These are phyloP conservation scores for Croton laevigatus DNA, from an alignment of 441 rosid genomes.

Conservation along the genomic window DNA sequence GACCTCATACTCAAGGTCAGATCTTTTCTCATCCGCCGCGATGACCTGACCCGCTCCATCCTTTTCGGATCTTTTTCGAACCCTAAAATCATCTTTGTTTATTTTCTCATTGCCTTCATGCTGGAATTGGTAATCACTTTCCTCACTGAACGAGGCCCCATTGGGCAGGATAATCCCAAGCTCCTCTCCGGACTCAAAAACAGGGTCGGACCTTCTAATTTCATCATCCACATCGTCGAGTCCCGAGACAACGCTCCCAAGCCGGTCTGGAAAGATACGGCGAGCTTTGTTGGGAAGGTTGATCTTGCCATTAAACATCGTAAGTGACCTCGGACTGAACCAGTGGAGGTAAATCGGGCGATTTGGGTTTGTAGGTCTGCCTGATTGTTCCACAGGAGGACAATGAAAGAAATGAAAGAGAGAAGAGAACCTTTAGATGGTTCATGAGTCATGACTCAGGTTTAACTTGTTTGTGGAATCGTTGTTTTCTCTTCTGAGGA, in stretches of 20 bases:
- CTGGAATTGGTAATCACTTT: conserved; percentile 4
- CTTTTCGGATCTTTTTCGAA: conserved; percentile 27
- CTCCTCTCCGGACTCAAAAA: conserved; percentile 53
- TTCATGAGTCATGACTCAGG: conserved; percentile 8
- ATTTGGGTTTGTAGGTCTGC: conserved; percentile 8
- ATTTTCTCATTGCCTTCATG: conserved; percentile 16
- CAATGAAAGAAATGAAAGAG: neutral
- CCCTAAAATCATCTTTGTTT: conserved; percentile 24
- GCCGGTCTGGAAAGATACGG: conserved; percentile 44
- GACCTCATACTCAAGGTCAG: conserved; percentile 61
- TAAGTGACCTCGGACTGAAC: conserved; percentile 18
- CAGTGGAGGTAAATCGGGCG: conserved; percentile 13
- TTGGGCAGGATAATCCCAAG: conserved; percentile 50
- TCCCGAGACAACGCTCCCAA: conserved; percentile 51
- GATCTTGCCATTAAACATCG: conserved; percentile 54
- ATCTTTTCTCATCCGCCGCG: conserved; percentile 60
- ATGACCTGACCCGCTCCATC: conserved; percentile 31
- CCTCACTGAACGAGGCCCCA: conserved; percentile 24
- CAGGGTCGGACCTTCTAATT: conserved; percentile 25
- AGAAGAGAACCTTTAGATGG: neutral
- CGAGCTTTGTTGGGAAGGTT: conserved; percentile 45
- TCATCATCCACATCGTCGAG: conserved; percentile 31
- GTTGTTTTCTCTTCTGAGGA: conserved; percentile 7
- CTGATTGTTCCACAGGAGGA: conserved; percentile 13
- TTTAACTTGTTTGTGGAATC: conserved; percentile 11